Percentiles rank a stretch among this genome's conserved stretches.
Evolutionary conservation across 2,329 filamentous ascomycete species (phyloP).

Genomic region (Trichophyton rubrum): DNA sequence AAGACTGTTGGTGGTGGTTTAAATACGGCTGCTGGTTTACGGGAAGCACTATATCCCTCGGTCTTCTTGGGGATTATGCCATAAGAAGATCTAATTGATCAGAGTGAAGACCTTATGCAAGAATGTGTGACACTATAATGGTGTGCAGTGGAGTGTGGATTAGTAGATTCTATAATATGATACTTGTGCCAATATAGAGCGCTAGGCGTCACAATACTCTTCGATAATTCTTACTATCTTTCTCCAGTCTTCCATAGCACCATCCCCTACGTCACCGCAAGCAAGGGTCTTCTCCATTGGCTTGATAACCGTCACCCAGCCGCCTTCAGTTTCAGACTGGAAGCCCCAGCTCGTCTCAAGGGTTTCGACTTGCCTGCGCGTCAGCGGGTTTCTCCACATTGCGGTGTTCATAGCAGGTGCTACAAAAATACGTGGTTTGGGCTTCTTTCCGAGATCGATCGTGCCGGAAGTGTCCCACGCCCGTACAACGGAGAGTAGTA

Average conservation of each 20-base stretch:
- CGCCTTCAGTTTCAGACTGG: slow-evolving; percentile 14
- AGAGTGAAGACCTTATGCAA: neutral
- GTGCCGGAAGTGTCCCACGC: slow-evolving; percentile 66
- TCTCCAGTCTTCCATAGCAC: slow-evolving; percentile 67
- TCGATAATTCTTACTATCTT: slow-evolving; percentile 56
- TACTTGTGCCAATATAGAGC: neutral
- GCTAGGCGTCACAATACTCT: slow-evolving; percentile 20
- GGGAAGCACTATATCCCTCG: slow-evolving; percentile 45
- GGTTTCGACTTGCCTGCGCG: slow-evolving; percentile 52
- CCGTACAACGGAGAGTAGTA: slow-evolving; percentile 60
- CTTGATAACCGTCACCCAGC: slow-evolving; percentile 27
- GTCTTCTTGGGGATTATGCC: slow-evolving; percentile 44
- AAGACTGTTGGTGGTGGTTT: slow-evolving; percentile 54
- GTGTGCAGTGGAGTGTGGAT: neutral
- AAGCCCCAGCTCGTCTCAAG: slow-evolving; percentile 59
- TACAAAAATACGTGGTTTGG: slow-evolving; percentile 51
- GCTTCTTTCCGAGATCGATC: slow-evolving; percentile 25
- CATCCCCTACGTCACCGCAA: slow-evolving; percentile 67
- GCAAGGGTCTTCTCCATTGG: slow-evolving; percentile 41
- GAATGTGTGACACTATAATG: neutral
- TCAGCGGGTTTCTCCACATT: slow-evolving; percentile 79
- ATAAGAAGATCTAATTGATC: slow-evolving; percentile 11
- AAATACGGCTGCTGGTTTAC: slow-evolving; percentile 50
- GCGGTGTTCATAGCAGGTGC: slow-evolving; percentile 71
- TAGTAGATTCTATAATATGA: neutral